Conservation (phyloP, 2,329 filamentous ascomycete genomes). For the Calonectria fujianensis region DNA sequence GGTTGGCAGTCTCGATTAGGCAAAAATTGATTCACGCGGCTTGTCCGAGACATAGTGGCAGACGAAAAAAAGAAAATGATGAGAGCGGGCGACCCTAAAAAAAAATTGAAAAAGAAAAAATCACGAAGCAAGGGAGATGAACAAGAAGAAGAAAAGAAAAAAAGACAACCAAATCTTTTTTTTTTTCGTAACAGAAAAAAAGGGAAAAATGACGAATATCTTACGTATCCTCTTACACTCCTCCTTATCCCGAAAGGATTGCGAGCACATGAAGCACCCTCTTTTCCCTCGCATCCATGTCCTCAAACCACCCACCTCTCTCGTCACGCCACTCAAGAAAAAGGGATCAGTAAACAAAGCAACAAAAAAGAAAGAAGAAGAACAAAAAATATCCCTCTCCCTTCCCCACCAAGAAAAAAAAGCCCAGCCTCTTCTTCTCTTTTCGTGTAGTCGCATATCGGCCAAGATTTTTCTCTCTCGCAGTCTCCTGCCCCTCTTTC, state of each 20-base stretch:
- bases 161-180: not conserved
- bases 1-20: slow-evolving; percentile 13
- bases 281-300: slow-evolving; percentile 17
- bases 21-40: slow-evolving; percentile 11
- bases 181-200: not conserved
- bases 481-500: not conserved
- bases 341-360: not conserved
- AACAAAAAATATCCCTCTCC: not conserved
- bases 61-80: not conserved
- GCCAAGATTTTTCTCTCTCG: not conserved
- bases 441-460: not conserved
- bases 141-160: not conserved
- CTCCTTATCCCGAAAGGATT: slow-evolving; percentile 8
- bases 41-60: slow-evolving; percentile 17
- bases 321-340: not conserved
- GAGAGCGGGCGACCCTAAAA: not conserved
- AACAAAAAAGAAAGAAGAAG: not conserved
- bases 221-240: slow-evolving; percentile 16
- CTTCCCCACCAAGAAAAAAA: not conserved
- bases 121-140: not conserved
- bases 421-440: not conserved
- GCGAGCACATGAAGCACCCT: slow-evolving; percentile 23
- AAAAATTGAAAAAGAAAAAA: not conserved
- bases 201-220: not conserved
- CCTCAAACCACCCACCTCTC: slow-evolving; percentile 5